Percentiles rank a stretch among this genome's conserved stretches.
phyloP scores from a whole-genome alignment of 495 filamentous ascomycete species.

The Aspergillus taichungensis region DNA sequence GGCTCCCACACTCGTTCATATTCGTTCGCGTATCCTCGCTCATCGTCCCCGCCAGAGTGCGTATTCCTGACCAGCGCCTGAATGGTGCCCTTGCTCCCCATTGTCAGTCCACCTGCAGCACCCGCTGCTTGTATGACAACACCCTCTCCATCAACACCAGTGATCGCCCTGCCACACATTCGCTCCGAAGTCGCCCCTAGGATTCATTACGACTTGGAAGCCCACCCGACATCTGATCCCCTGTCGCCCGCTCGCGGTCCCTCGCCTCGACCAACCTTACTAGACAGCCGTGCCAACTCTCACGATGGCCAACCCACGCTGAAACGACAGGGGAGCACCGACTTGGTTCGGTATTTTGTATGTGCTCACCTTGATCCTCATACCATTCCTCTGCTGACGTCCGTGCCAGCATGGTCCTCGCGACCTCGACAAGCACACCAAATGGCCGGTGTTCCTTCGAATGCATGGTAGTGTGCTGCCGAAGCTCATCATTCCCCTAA shows the following conservation, averaged over 20 bases:
- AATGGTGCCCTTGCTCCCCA: neutral
- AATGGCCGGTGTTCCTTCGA: slow-evolving; percentile 71
- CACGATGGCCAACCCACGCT: slow-evolving; percentile 31
- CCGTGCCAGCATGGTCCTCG: slow-evolving; percentile 45
- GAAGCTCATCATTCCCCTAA: slow-evolving; percentile 67
- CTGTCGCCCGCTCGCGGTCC: too few relatives aligned
- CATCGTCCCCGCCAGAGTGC: neutral
- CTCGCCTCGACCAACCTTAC: slow-evolving; percentile 28
- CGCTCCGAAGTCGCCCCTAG: neutral
- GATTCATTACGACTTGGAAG: neutral
- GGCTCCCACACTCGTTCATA: too few relatives aligned
- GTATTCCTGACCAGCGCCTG: neutral
- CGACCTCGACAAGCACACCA: slow-evolving; percentile 66
- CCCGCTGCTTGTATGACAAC: slow-evolving; percentile 1
- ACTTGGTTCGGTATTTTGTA: slow-evolving; percentile 42
- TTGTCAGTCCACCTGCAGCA: neutral
- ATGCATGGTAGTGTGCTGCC: slow-evolving; percentile 76
- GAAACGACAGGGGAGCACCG: slow-evolving; percentile 21
- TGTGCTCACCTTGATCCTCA: slow-evolving; percentile 5
- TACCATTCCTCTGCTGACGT: too few relatives aligned
- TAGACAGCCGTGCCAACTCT: slow-evolving; percentile 28
- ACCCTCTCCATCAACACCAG: neutral
- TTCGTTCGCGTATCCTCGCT: too few relatives aligned
- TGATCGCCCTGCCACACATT: neutral
- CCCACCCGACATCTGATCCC: neutral